Base-by-base conservation (phyloP, 2,329 filamentous ascomycete species). In the Pseudogymnoascus sp. region DNA sequence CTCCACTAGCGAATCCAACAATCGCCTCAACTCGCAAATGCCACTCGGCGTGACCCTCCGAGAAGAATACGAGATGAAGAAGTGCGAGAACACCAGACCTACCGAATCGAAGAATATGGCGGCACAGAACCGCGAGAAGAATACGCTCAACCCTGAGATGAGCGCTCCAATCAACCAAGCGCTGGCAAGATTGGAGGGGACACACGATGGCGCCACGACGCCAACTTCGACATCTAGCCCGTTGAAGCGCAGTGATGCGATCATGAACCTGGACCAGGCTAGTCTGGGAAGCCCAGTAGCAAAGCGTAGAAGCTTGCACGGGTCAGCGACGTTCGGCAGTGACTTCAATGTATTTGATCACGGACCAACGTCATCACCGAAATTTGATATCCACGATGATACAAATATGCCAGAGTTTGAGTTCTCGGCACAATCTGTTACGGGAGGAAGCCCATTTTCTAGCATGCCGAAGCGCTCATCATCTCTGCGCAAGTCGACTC, bases 241-340 rank as follows among this genome's bases (percentile, higher is more conserved):
- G 4, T 78, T 97, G 69, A 97, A 97, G 81, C 87, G 95, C 70
- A 93, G 89, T 72, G 93, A 97, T 77, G 88, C 90, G 46, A 88
- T 88, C 61, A 93, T 96, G 89, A 91, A 91, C 71, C 78, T 96
- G 59, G 93, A 96, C 70, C 88, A 90, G 67, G 82, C 86, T 29
- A 88, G 83, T 69, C 81, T 89, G 63, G 90, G 90, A 68, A 97
- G 90, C 71, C 93, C 95, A 0, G 90, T 93, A 65, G 90, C 93
- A 56, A 97, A 97, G 79, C 85, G 95, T 68, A 86, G 95, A 71
- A 97, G 93, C 76, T 77, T 96, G 69, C 91, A 96, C 73, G 88
- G 88, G 60, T 83, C 87, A 46, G 80, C 87, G n/a, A 84, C 78
- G 68, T 79, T 88, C 81, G 81, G 53, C 11, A 74, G 76, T 63